Percentiles rank a stretch among this genome's conserved stretches.
Evolutionary conservation across 495 filamentous ascomycete genomes (phyloP).

Genomic region (Penicillium robsamsonii): DNA sequence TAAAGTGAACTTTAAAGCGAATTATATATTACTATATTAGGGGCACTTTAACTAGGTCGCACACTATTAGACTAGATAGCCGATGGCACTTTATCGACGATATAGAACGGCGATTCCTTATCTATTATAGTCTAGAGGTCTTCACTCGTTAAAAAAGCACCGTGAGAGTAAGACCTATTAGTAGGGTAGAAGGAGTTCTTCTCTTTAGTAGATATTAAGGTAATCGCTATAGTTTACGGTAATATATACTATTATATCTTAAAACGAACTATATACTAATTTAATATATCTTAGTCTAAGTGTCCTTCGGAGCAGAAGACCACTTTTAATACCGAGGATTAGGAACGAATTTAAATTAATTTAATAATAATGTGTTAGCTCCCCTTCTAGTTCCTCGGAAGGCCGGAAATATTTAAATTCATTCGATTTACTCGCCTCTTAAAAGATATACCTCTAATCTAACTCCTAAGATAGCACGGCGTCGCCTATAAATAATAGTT

Average conservation of each 20-base stretch:
- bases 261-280: background rate
- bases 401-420: background rate
- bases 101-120: background rate
- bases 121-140: background rate
- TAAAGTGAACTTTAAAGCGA: background rate
- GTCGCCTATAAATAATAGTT: background rate
- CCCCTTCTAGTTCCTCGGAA: background rate
- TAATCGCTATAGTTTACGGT: background rate
- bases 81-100: background rate
- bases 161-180: background rate
- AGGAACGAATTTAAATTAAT: background rate
- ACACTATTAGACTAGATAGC: background rate
- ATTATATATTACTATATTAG: background rate
- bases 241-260: background rate
- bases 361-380: background rate
- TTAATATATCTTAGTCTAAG: background rate
- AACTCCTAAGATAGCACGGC: background rate
- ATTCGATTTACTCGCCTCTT: background rate
- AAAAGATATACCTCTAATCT: constrained; percentile 1
- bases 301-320: background rate
- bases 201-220: background rate
- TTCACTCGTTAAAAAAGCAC: background rate
- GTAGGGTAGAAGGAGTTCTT: background rate
- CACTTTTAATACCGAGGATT: background rate
- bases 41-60: background rate